phyloP scores from a whole-genome alignment of 352 stramenopile species.

The Phytopythium kandeliae region DNA sequence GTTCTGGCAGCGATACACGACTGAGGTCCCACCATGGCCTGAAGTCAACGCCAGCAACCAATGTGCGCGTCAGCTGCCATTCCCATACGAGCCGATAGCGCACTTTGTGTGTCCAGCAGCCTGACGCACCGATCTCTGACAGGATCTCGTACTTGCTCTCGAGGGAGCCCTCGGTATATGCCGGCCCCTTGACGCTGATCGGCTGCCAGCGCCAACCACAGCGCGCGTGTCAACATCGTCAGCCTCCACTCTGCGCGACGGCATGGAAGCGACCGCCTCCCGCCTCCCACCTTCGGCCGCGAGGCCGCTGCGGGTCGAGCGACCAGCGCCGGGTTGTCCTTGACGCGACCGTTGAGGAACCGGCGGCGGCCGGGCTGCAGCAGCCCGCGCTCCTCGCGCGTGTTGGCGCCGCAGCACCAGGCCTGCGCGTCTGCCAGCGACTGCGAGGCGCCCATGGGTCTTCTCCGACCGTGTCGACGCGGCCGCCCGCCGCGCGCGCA shows the following conservation, averaged over 20 bases:
- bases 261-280: neutral
- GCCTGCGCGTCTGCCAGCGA: conserved; percentile 24
- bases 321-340: conserved; percentile 19
- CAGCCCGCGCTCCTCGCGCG: conserved; percentile 21
- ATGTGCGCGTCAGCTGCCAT: neutral
- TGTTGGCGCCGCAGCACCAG: conserved; percentile 47
- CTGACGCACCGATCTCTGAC: conserved; percentile 65
- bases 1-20: conserved; percentile 82
- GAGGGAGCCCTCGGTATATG: conserved; percentile 65
- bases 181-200: conserved; percentile 66
- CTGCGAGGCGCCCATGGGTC: conserved; percentile 30
- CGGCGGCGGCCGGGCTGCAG: conserved; percentile 39
- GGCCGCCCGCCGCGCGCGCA: no score
- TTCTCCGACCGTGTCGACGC: neutral
- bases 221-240: neutral
- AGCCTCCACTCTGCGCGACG: neutral
- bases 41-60: neutral
- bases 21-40: conserved; percentile 81
- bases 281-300: conserved; percentile 24
- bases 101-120: no score
- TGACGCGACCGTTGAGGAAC: conserved; percentile 30
- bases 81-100: neutral
- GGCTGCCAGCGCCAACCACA: conserved; percentile 17
- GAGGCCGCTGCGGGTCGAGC: conserved; percentile 21
- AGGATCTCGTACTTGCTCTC: conserved; percentile 84